Evolutionary conservation across 2,329 filamentous ascomycete species (phyloP).

Genomic region (Periconia sp.): DNA sequence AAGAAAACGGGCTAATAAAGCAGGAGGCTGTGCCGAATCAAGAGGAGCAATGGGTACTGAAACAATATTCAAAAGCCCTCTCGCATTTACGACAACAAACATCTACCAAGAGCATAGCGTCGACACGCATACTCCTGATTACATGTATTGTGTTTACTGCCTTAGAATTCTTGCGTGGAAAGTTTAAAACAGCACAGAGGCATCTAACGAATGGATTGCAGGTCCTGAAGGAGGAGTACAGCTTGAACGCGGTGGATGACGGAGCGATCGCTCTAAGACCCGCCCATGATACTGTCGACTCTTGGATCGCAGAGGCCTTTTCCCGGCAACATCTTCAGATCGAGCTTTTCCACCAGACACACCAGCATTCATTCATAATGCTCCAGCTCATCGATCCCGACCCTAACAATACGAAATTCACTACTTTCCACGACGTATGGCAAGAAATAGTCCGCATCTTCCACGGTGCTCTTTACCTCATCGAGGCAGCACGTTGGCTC

Average conservation of each 20-base stretch:
- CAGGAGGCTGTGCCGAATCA: slow-evolving; percentile 9
- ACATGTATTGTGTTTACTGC: slow-evolving; percentile 50
- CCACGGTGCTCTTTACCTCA: slow-evolving; percentile 5
- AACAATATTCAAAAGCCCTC: slow-evolving; percentile 52
- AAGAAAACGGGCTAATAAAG: slow-evolving; percentile 7
- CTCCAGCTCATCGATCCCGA: background rate
- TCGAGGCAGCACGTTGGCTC: background rate
- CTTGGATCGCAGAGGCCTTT: slow-evolving; percentile 54
- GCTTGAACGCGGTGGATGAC: slow-evolving; percentile 1
- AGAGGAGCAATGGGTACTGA: slow-evolving; percentile 41
- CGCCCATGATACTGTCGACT: slow-evolving; percentile 41
- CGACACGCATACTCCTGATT: slow-evolving; percentile 47
- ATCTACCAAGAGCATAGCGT: slow-evolving; percentile 24
- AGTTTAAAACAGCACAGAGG: slow-evolving; percentile 41
- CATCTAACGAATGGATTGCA: slow-evolving; percentile 52
- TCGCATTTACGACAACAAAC: slow-evolving; percentile 36
- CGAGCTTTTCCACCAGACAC: slow-evolving; percentile 11
- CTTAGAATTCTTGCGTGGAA: slow-evolving; percentile 50
- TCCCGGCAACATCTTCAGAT: slow-evolving; percentile 22
- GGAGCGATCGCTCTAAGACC: slow-evolving; percentile 11
- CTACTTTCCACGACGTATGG: slow-evolving; percentile 8
- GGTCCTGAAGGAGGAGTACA: slow-evolving; percentile 38
- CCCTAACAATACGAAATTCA: slow-evolving; percentile 1
- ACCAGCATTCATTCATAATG: slow-evolving; percentile 1
- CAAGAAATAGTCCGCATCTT: slow-evolving; percentile 5